These are phyloP conservation scores for Botrytis squamosa DNA, from an alignment of 2,329 filamentous ascomycete species.

Conservation along the genomic window DNA sequence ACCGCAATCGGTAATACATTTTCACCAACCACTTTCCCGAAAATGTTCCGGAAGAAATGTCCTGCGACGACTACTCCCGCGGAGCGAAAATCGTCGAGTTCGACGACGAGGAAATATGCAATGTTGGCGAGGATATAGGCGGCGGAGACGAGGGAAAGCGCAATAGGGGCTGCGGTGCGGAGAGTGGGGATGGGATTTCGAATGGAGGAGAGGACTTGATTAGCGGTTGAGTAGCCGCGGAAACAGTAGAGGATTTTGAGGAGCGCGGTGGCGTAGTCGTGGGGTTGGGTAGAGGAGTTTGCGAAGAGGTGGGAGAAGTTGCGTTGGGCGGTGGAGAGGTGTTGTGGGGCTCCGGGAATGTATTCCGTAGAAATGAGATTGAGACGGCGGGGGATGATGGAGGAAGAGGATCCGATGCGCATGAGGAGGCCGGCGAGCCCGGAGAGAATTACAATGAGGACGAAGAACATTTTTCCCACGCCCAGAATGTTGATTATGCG, in stretches of 20 bases:
- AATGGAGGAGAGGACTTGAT: conserved; percentile 51
- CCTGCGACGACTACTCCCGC: conserved; percentile 56
- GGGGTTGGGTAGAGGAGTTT: conserved; percentile 44
- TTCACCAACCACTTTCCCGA: neutral
- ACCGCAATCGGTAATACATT: neutral
- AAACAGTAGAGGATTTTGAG: conserved; percentile 58
- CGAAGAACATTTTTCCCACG: conserved; percentile 49
- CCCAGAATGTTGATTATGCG: conserved; percentile 50
- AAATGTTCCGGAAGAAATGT: conserved; percentile 48
- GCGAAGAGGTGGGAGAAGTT: conserved; percentile 45
- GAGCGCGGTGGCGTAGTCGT: conserved; percentile 50
- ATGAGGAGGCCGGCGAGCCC: conserved; percentile 41
- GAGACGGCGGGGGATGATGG: neutral
- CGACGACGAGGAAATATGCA: conserved; percentile 58
- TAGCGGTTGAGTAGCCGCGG: conserved; percentile 54
- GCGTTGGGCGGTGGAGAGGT: conserved; percentile 35
- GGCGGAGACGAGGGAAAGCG: conserved; percentile 53
- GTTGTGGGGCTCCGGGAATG: neutral
- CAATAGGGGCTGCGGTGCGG: conserved; percentile 55
- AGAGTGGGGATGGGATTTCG: conserved; percentile 57
- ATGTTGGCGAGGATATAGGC: conserved; percentile 58
- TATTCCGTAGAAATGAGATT: neutral
- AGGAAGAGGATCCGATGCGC: neutral
- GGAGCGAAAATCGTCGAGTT: conserved; percentile 52
- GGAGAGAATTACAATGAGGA: conserved; percentile 48